A percentile compares a stretch with the other conserved stretches of the same genome.
Conservation (phyloP, 2,329 filamentous ascomycete species). For the Calonectria naviculata region DNA sequence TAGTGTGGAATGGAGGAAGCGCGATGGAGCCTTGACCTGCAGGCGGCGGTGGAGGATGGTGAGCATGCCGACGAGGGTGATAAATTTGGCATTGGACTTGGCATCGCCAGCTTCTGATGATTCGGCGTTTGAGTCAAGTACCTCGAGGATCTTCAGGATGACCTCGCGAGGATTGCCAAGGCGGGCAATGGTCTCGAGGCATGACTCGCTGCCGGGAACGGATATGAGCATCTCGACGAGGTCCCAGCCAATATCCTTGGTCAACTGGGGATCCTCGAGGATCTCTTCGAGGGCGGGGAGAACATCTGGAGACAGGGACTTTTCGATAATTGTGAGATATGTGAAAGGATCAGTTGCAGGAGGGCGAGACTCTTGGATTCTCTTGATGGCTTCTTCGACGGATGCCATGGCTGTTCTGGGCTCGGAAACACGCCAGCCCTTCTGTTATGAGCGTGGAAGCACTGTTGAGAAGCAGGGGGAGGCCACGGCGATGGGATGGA, state of each 20-base stretch:
- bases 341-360: constrained; percentile 75
- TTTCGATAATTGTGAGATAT: constrained; percentile 82
- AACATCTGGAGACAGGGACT: constrained; percentile 74
- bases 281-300: constrained; percentile 76
- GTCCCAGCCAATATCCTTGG: constrained; percentile 86
- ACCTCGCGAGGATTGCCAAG: constrained; percentile 86
- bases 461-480: neutral
- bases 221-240: constrained; percentile 79
- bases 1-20: constrained; percentile 82
- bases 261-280: constrained; percentile 74
- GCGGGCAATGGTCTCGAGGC: constrained; percentile 79
- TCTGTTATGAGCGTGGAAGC: no score
- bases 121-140: constrained; percentile 65
- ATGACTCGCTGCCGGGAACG: constrained; percentile 74
- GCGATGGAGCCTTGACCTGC: constrained; percentile 80
- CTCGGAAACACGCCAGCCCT: neutral
- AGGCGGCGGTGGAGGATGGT: constrained; percentile 79
- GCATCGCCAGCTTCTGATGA: constrained; percentile 49
- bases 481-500: neutral
- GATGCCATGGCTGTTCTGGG: constrained; percentile 41
- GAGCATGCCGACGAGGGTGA: constrained; percentile 77
- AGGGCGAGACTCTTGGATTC: constrained; percentile 61
- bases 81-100: constrained; percentile 65
- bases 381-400: constrained; percentile 54
- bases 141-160: constrained; percentile 82